phyloP scores from a whole-genome alignment of 768 basidiomycete genomes.

The Rubroboletus pulcherrimus region DNA sequence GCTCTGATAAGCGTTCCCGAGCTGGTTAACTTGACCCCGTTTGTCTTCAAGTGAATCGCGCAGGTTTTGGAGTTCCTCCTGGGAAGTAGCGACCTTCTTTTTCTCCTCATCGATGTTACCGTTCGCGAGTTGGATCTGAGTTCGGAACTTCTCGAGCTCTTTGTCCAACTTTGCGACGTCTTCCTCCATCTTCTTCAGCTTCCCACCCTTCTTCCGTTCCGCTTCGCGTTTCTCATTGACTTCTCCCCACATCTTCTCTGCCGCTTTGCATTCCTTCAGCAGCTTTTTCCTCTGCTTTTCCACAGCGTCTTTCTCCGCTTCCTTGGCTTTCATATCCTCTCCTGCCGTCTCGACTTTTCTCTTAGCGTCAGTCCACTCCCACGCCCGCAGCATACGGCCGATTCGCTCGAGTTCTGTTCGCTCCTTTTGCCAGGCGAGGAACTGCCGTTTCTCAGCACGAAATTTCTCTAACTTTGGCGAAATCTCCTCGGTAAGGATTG shows the following conservation, averaged over 20 bases:
- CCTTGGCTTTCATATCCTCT: conserved; percentile 48
- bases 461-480: conserved; percentile 91
- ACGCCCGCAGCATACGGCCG: conserved; percentile 76
- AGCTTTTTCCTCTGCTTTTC: conserved; percentile 50
- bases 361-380: conserved; percentile 75
- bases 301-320: conserved; percentile 43
- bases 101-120: conserved; percentile 78
- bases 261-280: conserved; percentile 51
- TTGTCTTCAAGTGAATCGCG: conserved; percentile 56
- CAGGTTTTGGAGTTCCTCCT: conserved; percentile 60
- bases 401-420: conserved; percentile 84
- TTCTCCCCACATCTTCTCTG: conserved; percentile 61
- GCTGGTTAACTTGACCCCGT: conserved; percentile 50
- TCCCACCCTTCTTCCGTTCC: conserved; percentile 92
- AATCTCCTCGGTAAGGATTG: conserved; percentile 83
- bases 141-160: conserved; percentile 73
- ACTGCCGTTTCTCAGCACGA: conserved; percentile 83
- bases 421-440: conserved; percentile 86
- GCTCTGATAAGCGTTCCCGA: conserved; percentile 51
- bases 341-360: conserved; percentile 53
- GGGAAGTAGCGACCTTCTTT: conserved; percentile 47
- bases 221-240: conserved; percentile 77
- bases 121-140: conserved; percentile 81
- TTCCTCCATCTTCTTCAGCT: conserved; percentile 81
- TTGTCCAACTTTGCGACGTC: conserved; percentile 76